These are phyloP conservation scores for Rhinocladiella similis DNA, from an alignment of 2,329 filamentous ascomycete genomes.

Conservation along the genomic window DNA sequence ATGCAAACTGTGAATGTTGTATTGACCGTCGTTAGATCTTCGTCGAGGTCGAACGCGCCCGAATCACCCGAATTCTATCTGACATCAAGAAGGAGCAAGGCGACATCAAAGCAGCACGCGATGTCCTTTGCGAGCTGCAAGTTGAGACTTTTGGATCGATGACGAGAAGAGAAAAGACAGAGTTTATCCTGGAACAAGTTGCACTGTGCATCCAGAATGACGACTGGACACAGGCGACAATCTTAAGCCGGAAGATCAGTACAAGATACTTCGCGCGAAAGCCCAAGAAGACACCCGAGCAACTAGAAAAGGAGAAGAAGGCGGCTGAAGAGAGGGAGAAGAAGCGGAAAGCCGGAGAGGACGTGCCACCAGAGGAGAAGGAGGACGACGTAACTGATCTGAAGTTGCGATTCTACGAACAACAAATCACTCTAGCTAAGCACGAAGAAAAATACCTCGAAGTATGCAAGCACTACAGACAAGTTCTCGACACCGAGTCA, in stretches of 20 bases:
- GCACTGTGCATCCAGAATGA: constrained; percentile 90
- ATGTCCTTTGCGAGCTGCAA: constrained; percentile 94
- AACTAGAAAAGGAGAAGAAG: constrained; percentile 88
- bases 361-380: constrained; percentile 64
- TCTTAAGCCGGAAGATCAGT: constrained; percentile 95
- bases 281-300: constrained; percentile 84
- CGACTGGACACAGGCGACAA: constrained; percentile 94
- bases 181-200: constrained; percentile 96
- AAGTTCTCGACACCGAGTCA: constrained; percentile 93
- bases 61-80: constrained; percentile 90
- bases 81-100: constrained; percentile 97
- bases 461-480: constrained; percentile 96
- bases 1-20: neutral
- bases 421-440: constrained; percentile 93
- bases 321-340: constrained; percentile 81
- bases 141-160: constrained; percentile 99
- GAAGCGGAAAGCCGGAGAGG: constrained; percentile 72
- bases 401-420: constrained; percentile 94
- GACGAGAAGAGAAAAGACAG: constrained; percentile 95
- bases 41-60: constrained; percentile 95
- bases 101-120: constrained; percentile 83
- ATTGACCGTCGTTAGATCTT: constrained; percentile 68
- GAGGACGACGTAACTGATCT: constrained; percentile 89
- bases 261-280: constrained; percentile 87
- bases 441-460: constrained; percentile 97